A percentile compares a stretch with the other conserved stretches of the same genome.
These are phyloP conservation scores for Sonneratia alba DNA, from an alignment of 345 rosid genomes.

Conservation along the genomic window DNA sequence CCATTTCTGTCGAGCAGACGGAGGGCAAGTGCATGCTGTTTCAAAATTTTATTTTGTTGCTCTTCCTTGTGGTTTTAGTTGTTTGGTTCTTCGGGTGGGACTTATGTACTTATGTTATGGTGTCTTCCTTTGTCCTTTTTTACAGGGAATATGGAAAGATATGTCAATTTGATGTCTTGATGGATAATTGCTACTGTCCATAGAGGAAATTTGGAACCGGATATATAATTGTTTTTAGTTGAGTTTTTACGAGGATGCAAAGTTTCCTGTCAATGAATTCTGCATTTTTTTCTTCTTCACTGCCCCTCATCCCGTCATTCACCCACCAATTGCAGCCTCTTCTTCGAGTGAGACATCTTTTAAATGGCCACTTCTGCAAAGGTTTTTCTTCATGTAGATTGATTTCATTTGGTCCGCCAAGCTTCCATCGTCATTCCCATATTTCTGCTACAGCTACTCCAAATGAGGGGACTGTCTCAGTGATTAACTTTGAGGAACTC, in stretches of 20 bases:
- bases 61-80: not conserved
- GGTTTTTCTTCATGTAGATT: conserved; percentile 5
- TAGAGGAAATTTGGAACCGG: not conserved
- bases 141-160: not conserved
- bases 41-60: not conserved
- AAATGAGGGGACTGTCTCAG: conserved; percentile 42
- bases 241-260: not conserved
- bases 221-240: not conserved
- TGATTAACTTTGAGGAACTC: conserved; percentile 43
- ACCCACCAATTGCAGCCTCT: conserved; percentile 6
- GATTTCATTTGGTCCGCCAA: conserved; percentile 11
- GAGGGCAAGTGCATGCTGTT: not conserved
- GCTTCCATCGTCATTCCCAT: conserved; percentile 7
- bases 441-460: conserved; percentile 28
- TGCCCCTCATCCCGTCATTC: conserved; percentile 13
- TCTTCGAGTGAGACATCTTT: conserved; percentile 2
- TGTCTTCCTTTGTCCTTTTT: not conserved
- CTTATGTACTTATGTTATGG: not conserved
- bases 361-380: not conserved
- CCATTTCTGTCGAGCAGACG: not conserved
- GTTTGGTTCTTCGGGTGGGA: not conserved
- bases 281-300: conserved; percentile 15
- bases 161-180: not conserved
- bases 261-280: conserved; percentile 29
- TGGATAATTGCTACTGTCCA: not conserved